phyloP scores from a whole-genome alignment of 1,139 yeast species.

The Lodderomyces elongisporus region DNA sequence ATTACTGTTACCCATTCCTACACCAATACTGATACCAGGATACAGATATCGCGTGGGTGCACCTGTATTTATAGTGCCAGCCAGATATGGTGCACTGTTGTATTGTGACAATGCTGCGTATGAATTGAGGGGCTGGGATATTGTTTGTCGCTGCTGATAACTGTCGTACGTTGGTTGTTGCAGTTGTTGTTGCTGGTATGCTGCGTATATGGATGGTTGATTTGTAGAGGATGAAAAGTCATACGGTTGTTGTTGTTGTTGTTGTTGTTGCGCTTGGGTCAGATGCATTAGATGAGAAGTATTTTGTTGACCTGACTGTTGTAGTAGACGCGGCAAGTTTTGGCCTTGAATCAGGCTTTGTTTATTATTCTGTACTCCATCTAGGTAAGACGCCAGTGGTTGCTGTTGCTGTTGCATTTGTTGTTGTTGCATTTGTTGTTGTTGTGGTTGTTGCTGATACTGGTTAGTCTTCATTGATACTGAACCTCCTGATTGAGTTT shows the following conservation, averaged over 20 bases:
- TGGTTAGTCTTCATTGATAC: too few relatives aligned
- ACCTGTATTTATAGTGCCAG: not conserved
- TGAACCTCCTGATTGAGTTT: too few relatives aligned
- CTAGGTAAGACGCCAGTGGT: too few relatives aligned
- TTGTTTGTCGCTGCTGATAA: conserved; percentile 5
- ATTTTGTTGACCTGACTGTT: conserved; percentile 6
- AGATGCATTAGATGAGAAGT: too few relatives aligned
- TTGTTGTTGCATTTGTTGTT: too few relatives aligned
- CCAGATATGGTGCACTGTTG: conserved; percentile 2
- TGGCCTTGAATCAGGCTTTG: not conserved
- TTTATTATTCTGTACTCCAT: too few relatives aligned
- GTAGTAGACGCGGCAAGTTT: not conserved
- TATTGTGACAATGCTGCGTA: conserved; percentile 3
- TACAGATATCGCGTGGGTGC: conserved; percentile 4
- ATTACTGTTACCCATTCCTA: too few relatives aligned
- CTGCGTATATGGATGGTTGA: conserved; percentile 3
- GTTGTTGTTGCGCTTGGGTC: too few relatives aligned
- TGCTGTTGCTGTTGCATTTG: conserved; percentile 1
- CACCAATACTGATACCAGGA: too few relatives aligned
- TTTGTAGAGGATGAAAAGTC: conserved; percentile 2
- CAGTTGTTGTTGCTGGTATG: too few relatives aligned
- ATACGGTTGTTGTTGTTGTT: conserved; percentile 7
- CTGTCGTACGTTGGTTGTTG: conserved; percentile 5
- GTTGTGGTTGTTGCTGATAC: too few relatives aligned
- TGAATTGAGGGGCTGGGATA: conserved; percentile 3